Percentiles rank a stretch among this genome's conserved stretches.
Conservation (phyloP, 2,329 filamentous ascomycete genomes). For the Colletotrichum shisoi region DNA sequence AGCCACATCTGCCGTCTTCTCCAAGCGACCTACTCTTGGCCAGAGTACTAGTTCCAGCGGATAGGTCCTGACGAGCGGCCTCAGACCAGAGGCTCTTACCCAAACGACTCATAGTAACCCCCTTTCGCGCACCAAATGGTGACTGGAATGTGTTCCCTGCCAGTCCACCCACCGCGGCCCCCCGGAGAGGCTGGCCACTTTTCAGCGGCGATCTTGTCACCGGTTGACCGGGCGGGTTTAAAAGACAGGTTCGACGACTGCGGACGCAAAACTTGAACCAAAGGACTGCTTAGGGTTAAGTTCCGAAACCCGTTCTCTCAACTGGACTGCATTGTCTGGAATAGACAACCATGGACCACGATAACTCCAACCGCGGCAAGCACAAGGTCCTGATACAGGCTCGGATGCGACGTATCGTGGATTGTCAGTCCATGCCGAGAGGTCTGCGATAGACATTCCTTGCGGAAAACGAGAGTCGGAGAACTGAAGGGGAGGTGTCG, state of each 20-base stretch:
- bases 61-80: slow-evolving; percentile 76
- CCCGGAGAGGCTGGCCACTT: slow-evolving; percentile 54
- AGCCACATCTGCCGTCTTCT: slow-evolving; percentile 46
- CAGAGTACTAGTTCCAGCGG: slow-evolving; percentile 70
- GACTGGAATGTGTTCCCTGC: slow-evolving; percentile 65
- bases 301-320: slow-evolving; percentile 77
- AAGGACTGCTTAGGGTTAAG: slow-evolving; percentile 91
- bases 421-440: slow-evolving; percentile 49
- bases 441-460: slow-evolving; percentile 67
- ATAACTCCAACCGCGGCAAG: slow-evolving; percentile 58
- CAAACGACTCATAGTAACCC: slow-evolving; percentile 75
- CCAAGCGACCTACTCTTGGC: slow-evolving; percentile 54
- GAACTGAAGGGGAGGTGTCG: slow-evolving; percentile 81
- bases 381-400: slow-evolving; percentile 66
- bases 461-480: slow-evolving; percentile 75
- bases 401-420: slow-evolving; percentile 65
- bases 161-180: slow-evolving; percentile 55
- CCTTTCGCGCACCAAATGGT: slow-evolving; percentile 63
- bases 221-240: slow-evolving; percentile 56
- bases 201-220: slow-evolving; percentile 57
- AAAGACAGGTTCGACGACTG: slow-evolving; percentile 74
- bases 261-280: slow-evolving; percentile 77
- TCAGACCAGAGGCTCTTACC: slow-evolving; percentile 77
- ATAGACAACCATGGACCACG: slow-evolving; percentile 50
- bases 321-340: slow-evolving; percentile 54